Evolutionary conservation across 495 filamentous ascomycete species (phyloP), one percentile per base, ranked within the genome.

Genomic region (Entonaema liquescens): DNA sequence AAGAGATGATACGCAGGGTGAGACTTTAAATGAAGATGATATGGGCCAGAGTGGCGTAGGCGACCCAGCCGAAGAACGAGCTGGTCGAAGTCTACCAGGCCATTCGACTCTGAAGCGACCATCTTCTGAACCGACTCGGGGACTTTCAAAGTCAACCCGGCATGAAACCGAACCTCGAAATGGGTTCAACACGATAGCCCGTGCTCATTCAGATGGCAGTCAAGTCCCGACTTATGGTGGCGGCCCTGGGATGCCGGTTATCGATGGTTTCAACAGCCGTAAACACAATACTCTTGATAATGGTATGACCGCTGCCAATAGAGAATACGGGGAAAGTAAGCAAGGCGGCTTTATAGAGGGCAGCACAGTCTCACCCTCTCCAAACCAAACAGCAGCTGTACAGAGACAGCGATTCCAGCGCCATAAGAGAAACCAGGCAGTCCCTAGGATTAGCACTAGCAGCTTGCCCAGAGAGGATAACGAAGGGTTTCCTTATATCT

Each of bases 401-500:
- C 58, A 49, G 3, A 67, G 53, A 23, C 56, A 62, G 28, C 59
- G 29, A 8, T 72, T 76, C 9, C 73, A 73, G 25, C 67, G 65
- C 50, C 73, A 76, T 55, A 76, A 55, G 54, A 67, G 73, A 36
- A 72, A 72, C 49, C 73, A 68, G 50, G 73, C 75, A 21, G 68
- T 70, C 33, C 67, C 67, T 3, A 70, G 71, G 52, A 77, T 77
- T 28, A 76, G 71, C 53, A 77, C 73, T 6, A 74, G 65, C 33
- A 68, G 67, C 26, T 36, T 77, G 11, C 73, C 73, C 7, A 72
- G 66, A 31, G 65, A 76, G 12, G 67, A 73, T 55, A 75, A 73
- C 56, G 74, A 75, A 67, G 64, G 70, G 1, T 69, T 70, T 40
- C 74, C 70, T 9, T 66, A 75, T 29, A 75, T 76, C 19, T 53